These are phyloP conservation scores for Litsea cubeba DNA, from an alignment of 164 flowering plant species.

Conservation along the genomic window DNA sequence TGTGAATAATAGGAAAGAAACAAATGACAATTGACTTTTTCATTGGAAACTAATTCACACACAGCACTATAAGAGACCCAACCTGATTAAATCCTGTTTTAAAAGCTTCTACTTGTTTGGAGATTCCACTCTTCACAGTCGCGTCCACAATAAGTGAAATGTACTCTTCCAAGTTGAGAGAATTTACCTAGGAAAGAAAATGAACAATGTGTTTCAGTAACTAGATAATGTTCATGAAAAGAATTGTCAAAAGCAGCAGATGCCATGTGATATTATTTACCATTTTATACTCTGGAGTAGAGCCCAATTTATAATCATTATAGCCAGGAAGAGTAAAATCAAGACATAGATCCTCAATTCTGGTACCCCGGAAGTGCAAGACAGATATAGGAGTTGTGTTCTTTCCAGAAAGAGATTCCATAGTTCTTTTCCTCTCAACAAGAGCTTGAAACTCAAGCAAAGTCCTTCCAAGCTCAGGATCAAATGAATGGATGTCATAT, in stretches of 20 bases:
- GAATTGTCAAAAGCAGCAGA: neutral
- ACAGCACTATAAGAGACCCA: constrained; percentile 1
- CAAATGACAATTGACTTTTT: neutral
- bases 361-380: constrained; percentile 38
- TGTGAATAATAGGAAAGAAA: neutral
- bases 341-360: constrained; percentile 81
- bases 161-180: constrained; percentile 70
- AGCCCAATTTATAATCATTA: constrained; percentile 57
- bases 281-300: constrained; percentile 37
- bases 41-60: neutral
- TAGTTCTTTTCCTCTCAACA: constrained; percentile 37
- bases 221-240: neutral
- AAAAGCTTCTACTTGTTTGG: constrained; percentile 87
- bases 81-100: constrained; percentile 94
- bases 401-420: constrained; percentile 22
- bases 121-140: constrained; percentile 63
- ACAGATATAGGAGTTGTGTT: constrained; percentile 17
- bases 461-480: constrained; percentile 71
- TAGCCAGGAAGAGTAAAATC: constrained; percentile 94
- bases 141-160: constrained; percentile 71
- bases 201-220: neutral
- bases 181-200: constrained; percentile 48
- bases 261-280: constrained; percentile 24
- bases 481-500: constrained; percentile 75
- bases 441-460: constrained; percentile 84